phyloP scores from a whole-genome alignment of 495 filamentous ascomycete species.

The Hyphodiscus hymeniophilus region DNA sequence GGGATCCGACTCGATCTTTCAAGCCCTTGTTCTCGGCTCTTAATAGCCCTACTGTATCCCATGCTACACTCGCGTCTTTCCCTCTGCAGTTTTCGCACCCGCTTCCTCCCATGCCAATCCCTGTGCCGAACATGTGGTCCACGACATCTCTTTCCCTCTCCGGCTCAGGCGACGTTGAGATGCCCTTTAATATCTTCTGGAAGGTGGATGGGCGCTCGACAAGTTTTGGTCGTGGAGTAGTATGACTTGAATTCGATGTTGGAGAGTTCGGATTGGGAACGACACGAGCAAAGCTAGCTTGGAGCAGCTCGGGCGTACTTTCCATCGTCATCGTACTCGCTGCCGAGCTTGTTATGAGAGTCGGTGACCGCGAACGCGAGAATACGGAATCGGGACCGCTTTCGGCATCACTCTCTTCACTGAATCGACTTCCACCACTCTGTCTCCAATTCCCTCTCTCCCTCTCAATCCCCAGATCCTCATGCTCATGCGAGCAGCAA shows the following conservation, averaged over 20 bases:
- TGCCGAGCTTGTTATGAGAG: constrained; percentile 28
- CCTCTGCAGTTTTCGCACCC: constrained; percentile 55
- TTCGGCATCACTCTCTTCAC: constrained; percentile 46
- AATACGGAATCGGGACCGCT: constrained; percentile 56
- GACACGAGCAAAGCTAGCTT: no score
- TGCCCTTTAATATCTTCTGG: constrained; percentile 42
- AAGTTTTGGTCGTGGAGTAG: constrained; percentile 14
- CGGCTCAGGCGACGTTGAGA: constrained; percentile 11
- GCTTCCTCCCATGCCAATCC: constrained; percentile 17
- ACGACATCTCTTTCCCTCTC: not conserved
- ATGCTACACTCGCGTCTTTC: constrained; percentile 54
- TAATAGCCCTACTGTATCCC: constrained; percentile 61
- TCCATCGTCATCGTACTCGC: not conserved
- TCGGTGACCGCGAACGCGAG: constrained; percentile 48
- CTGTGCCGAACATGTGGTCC: constrained; percentile 1
- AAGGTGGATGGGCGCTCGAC: constrained; percentile 35
- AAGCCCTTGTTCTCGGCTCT: constrained; percentile 65
- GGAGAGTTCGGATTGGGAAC: not conserved
- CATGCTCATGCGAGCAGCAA: constrained; percentile 20
- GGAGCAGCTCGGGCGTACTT: not conserved
- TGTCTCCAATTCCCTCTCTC: constrained; percentile 44
- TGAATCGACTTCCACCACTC: constrained; percentile 34
- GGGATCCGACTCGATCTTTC: constrained; percentile 55
- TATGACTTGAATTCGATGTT: not conserved
- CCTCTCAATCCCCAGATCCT: constrained; percentile 43